Evolutionary conservation across 169 alveolate genomes (phyloP).

Genomic region (Cryptosporidium xiaoi): DNA sequence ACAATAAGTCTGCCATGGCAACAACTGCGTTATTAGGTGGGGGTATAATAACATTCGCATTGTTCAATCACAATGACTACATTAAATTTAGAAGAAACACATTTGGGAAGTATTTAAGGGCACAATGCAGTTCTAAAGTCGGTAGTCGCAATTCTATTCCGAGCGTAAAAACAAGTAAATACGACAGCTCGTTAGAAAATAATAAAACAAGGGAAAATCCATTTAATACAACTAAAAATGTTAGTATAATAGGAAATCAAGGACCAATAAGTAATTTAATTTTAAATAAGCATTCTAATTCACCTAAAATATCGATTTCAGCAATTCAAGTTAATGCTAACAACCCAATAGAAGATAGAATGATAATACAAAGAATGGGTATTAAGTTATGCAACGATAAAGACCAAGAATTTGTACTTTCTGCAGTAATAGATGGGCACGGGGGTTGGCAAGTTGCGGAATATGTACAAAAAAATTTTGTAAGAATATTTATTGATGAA

Average conservation of each 20-base stretch:
- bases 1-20: no score
- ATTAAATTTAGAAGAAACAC: no score
- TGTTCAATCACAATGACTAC: no score
- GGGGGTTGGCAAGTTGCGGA: conserved; percentile 75
- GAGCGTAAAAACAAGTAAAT: background rate
- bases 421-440: conserved; percentile 74
- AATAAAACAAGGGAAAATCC: background rate
- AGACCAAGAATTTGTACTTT: conserved; percentile 41
- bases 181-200: background rate
- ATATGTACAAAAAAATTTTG: conserved; percentile 52
- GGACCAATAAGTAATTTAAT: conserved; percentile 34
- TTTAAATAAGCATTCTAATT: background rate
- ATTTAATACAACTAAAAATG: background rate
- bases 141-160: background rate
- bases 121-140: no score
- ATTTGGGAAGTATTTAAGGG: no score
- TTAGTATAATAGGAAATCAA: conserved; percentile 38
- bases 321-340: conserved; percentile 71
- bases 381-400: conserved; percentile 1
- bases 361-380: conserved; percentile 51
- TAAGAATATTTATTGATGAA: conserved; percentile 37
- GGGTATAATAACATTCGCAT: no score
- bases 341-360: conserved; percentile 66
- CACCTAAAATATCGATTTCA: conserved; percentile 10
- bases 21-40: no score